Conservation (phyloP, 2,329 filamentous ascomycete genomes). For the Fusarium devonianum region DNA sequence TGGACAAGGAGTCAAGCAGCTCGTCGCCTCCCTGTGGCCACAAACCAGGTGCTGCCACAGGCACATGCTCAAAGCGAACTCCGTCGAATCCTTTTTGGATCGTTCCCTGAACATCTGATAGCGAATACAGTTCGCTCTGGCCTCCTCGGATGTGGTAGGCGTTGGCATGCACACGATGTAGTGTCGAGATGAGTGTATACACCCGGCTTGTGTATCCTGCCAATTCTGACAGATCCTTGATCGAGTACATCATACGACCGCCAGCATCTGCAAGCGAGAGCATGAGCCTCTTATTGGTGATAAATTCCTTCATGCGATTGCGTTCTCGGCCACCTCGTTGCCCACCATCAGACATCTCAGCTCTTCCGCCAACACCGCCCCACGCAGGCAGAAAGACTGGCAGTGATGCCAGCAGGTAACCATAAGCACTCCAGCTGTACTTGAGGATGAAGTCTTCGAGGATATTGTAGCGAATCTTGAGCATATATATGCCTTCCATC, state of each 20-base stretch:
- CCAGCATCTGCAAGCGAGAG: slow-evolving; percentile 95
- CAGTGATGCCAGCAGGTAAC: slow-evolving; percentile 90
- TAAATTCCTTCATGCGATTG: slow-evolving; percentile 96
- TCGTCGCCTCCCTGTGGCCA: slow-evolving; percentile 93
- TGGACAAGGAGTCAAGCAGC: slow-evolving; percentile 84
- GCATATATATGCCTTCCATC: slow-evolving; percentile 98
- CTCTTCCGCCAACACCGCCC: slow-evolving; percentile 80
- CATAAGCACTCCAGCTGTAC: slow-evolving; percentile 98
- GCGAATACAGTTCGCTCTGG: slow-evolving; percentile 82
- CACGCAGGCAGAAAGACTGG: slow-evolving; percentile 94
- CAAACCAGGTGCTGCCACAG: slow-evolving; percentile 85
- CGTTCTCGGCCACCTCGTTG: slow-evolving; percentile 71
- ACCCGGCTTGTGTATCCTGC: slow-evolving; percentile 96
- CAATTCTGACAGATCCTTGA: slow-evolving; percentile 95
- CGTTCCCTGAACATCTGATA: slow-evolving; percentile 92
- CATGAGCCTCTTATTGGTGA: slow-evolving; percentile 99
- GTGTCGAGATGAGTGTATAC: slow-evolving; percentile 92
- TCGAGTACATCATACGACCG: slow-evolving; percentile 98
- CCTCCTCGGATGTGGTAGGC: slow-evolving; percentile 77
- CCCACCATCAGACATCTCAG: slow-evolving; percentile 66
- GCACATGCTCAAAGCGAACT: slow-evolving; percentile 90
- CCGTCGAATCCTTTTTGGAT: slow-evolving; percentile 95
- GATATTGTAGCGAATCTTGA: slow-evolving; percentile 99
- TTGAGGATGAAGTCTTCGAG: slow-evolving; percentile 98
- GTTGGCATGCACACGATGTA: slow-evolving; percentile 91